Percentiles rank a stretch among this genome's conserved stretches.
These are phyloP conservation scores for Dryadomyces sulphureus DNA, from an alignment of 2,329 filamentous ascomycete species.

Conservation along the genomic window DNA sequence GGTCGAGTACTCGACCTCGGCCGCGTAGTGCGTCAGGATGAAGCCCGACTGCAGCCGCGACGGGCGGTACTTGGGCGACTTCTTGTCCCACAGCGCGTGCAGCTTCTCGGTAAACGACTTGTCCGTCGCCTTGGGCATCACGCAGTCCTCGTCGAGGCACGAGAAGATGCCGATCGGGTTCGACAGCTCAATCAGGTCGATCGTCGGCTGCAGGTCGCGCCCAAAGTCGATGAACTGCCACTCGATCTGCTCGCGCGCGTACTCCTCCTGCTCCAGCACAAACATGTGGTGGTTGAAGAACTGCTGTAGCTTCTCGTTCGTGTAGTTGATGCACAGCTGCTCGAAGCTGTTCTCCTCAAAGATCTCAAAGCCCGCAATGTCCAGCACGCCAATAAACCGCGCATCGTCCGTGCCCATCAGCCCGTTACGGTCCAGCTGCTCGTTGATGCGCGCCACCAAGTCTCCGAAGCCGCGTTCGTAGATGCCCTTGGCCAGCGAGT, in stretches of 20 bases:
- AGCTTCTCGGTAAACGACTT: slow-evolving; percentile 95
- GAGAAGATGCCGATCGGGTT: slow-evolving; percentile 99
- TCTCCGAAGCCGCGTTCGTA: slow-evolving; percentile 94
- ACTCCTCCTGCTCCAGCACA: slow-evolving; percentile 95
- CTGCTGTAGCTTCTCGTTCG: slow-evolving; percentile 96
- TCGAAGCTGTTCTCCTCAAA: slow-evolving; percentile 98
- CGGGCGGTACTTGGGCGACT: slow-evolving; percentile 81
- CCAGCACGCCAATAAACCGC: slow-evolving; percentile 91
- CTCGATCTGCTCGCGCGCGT: slow-evolving; percentile 92
- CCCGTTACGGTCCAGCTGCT: slow-evolving; percentile 74
- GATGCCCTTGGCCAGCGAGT: slow-evolving; percentile 90
- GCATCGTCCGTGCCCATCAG: slow-evolving; percentile 74
- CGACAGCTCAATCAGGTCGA: slow-evolving; percentile 87
- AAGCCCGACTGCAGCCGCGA: slow-evolving; percentile 85
- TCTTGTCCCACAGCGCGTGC: slow-evolving; percentile 93
- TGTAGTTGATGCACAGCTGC: slow-evolving; percentile 98
- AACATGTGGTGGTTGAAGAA: slow-evolving; percentile 99
- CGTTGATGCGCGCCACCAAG: slow-evolving; percentile 81
- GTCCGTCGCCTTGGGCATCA: slow-evolving; percentile 98
- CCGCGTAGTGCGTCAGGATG: slow-evolving; percentile 90
- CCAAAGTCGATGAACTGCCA: slow-evolving; percentile 99
- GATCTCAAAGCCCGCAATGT: slow-evolving; percentile 98
- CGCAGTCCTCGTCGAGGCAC: slow-evolving; percentile 90
- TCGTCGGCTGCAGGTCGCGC: slow-evolving; percentile 90
- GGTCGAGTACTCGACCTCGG: slow-evolving; percentile 94